Base-by-base conservation (phyloP, 192 early-diverging fungal genomes). In the Coemansia sp. region DNA sequence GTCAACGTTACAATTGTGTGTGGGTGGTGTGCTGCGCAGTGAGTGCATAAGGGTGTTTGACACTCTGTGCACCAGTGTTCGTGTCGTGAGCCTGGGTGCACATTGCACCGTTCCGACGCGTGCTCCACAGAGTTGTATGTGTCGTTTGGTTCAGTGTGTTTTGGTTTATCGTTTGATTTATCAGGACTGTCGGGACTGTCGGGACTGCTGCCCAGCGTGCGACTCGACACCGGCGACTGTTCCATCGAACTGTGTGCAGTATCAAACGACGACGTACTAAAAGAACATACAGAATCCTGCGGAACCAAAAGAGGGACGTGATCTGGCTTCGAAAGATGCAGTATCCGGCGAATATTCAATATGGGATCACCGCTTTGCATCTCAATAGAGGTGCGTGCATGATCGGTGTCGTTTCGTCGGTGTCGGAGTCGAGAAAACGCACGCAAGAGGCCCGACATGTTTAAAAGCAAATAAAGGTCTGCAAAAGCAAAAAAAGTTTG, bases 1-100 rank as follows among this genome's bases (percentile, higher is more conserved):
- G 78, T 36, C 23, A 81, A 63, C 58, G 61, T 75, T 26, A 49
- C 36, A 1, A 66, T 59, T 4, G 42, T 21, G 57, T 81, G 78
- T 11, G 40, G 17, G 47, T 75, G 78, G 22, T 50, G 46, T 14
- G 44, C 38, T 12, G 31, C 31, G 64, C 78, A 81, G 47, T 68
- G 72, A 12, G 20, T 26, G 60, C 78, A 81, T 3, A 81, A 60
- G 1, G 73, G 66, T 3, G 44, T 21, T 6, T 52, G 49, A 64
- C 78, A 81, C 1, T 62, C 44, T 19, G 60, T 60, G 62, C 78
- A 81, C 78, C 78, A 81, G 49, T 68, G 42, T 23, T 75, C 73
- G 53, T 75, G 68, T 25, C 70, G 68, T 9, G 59, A 34, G 1
- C 78, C 78, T 4, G 73, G 78, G 57, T 81, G 78, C 40, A 48